Conservation (phyloP, 768 basidiomycete genomes). For the Boletus coccyginus region DNA sequence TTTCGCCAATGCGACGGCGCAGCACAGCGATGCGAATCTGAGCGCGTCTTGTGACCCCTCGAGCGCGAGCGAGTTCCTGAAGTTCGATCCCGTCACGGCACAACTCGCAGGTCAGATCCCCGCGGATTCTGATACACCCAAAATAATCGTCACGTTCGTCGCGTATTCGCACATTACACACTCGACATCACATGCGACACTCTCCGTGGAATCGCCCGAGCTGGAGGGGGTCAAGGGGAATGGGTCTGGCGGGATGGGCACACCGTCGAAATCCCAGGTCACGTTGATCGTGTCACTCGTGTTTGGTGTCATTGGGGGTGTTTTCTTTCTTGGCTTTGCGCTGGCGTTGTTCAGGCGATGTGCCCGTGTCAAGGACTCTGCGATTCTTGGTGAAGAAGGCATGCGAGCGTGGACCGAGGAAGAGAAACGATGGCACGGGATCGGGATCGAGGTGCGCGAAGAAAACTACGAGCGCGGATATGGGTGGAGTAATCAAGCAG, state of each 20-base stretch:
- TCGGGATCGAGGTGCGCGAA: constrained; percentile 33
- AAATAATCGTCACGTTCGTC: constrained; percentile 56
- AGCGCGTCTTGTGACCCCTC: constrained; percentile 55
- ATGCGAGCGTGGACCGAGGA: constrained; percentile 56
- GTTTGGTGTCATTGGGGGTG: constrained; percentile 60
- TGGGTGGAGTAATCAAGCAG: constrained; percentile 30
- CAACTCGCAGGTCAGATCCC: constrained; percentile 60
- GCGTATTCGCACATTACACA: constrained; percentile 66
- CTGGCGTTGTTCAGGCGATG: constrained; percentile 56
- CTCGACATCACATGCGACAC: constrained; percentile 65
- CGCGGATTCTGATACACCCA: constrained; percentile 36
- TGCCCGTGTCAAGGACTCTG: constrained; percentile 58
- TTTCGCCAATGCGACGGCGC: constrained; percentile 47
- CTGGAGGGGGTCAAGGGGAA: constrained; percentile 36
- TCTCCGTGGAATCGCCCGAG: constrained; percentile 47
- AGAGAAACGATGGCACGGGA: constrained; percentile 69
- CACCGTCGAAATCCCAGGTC: constrained; percentile 45
- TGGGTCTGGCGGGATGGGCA: constrained; percentile 36
- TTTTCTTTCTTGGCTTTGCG: constrained; percentile 52
- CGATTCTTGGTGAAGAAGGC: constrained; percentile 58
- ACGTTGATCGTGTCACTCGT: constrained; percentile 58
- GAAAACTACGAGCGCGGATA: constrained; percentile 23
- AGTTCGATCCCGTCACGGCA: constrained; percentile 45
- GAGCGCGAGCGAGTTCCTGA: constrained; percentile 47
- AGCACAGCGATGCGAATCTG: constrained; percentile 47